Base-by-base conservation (phyloP, 345 rosid species). In the Eutrema heterophyllum region DNA sequence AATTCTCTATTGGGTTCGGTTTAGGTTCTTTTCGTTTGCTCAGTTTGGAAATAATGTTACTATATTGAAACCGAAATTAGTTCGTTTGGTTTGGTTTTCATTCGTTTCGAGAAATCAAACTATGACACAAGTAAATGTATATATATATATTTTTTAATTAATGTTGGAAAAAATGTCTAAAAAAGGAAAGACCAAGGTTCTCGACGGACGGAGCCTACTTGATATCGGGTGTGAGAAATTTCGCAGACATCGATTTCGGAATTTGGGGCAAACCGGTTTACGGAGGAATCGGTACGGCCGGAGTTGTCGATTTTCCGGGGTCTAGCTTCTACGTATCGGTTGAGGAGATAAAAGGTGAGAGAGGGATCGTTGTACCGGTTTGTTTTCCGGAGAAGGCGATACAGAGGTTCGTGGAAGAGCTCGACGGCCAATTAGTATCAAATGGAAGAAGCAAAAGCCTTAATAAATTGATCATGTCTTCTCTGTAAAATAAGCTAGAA, bases 181-280 rank as follows among this genome's bases (percentile, higher is more conserved):
- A 7, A 46, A 2, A n/a, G 51, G 87, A 83, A 12, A 70, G 87
- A 32, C 93, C 84, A 12, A 80, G 75, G 6, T 79, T 82, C 58
- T 56, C 76, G 0, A 70, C 62, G 7, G 70, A 73, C 7, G 65
- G 83, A 7, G 50, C 82, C 1, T 83, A 18, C 41, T 40, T 84
- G 21, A 50, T 85, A 30, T 81, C 89, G 4, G 89, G 85, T 15
- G 38, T 81, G 63, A 85, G 81, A 5, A 70, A 36, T 1, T 78
- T 85, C 2, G 73, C 61, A 12, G 51, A 72, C 1, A 70, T 80
- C 0, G 83, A 86, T 51, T 81, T 83, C 6, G 89, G 94, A 3
- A 3, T 26, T 12, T 88, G 86, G 88, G 91, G 91, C 2, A 78
- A 78, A 70, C 75, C 91, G 6, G 79, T 64, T 10, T 88, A 83